Evolutionary conservation across 192 early-diverging fungal species (phyloP), one percentile per base, ranked within the genome.

Genomic region (Cetraspora pellucida): DNA sequence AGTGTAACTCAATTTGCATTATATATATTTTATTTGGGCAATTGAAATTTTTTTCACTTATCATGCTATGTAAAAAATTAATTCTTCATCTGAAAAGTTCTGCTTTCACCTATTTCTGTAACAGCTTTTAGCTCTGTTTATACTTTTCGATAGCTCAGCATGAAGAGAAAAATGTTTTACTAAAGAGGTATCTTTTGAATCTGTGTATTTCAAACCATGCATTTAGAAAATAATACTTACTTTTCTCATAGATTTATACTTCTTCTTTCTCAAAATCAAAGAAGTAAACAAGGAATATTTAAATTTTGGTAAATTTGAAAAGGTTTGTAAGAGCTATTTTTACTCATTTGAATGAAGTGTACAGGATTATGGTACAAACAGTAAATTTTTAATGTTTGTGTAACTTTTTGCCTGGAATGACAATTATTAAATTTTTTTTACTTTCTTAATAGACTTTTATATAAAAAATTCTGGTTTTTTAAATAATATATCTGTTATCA

Each of bases 241-340:
- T 71, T 71, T 71, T 19, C 50, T 71, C 69, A 49, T 30, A 74
- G 72, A 74, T 74, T 74, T 74, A 74, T 4, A 59, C 72, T 60
- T 57, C 43, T 13, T 60, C 50, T 52, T 71, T 71, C 9, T 60
- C 55, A 74, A 58, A 74, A 57, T 60, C 60, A 17, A 27, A 49
- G 72, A 47, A 74, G 55, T 7, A 2, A 23, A 3, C 11, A 60
- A 74, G 14, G 55, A 74, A 61, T 74, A 14, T 16, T 60, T 10
- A 3, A n/a, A 74, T 21, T 57, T 74, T 60, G 19, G 16, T 74
- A 17, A n/a, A 3, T 74, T 57, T 45, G 72, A 30, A 31, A 74
- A 74, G 43, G 58, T 74, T 2, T 74, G 72, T 55, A n/a, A 47
- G 31, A 59, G 60, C 55, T 74, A 74, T 44, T 74, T 60, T 74